phyloP scores from a whole-genome alignment of 2,329 filamentous ascomycete genomes.

The Lachnellula cervina region DNA sequence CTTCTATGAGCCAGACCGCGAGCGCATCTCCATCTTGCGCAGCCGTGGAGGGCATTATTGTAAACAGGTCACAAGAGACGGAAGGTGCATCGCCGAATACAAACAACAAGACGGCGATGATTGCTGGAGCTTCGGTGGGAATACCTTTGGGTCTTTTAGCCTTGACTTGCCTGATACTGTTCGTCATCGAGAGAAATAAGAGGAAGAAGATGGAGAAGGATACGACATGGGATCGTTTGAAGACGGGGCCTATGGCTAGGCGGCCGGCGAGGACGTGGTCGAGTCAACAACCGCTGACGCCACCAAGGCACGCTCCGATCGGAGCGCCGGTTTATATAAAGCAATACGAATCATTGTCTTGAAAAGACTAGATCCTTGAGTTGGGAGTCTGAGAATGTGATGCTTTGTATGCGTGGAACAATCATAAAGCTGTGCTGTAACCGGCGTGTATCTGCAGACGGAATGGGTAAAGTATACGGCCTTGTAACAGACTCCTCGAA shows the following conservation, averaged over 20 bases:
- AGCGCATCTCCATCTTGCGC: neutral
- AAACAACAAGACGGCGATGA: neutral
- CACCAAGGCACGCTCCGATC: neutral
- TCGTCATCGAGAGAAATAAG: slow-evolving; percentile 6
- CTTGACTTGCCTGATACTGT: slow-evolving; percentile 1
- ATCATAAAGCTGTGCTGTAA: too few relatives aligned
- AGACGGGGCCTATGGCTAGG: neutral
- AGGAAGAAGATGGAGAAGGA: slow-evolving; percentile 1
- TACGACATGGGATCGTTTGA: neutral
- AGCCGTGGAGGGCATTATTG: neutral
- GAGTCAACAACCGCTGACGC: neutral
- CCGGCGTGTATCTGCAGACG: too few relatives aligned
- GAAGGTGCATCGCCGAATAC: neutral
- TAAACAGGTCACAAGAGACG: too few relatives aligned
- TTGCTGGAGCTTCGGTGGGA: slow-evolving; percentile 12
- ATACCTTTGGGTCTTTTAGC: slow-evolving; percentile 6
- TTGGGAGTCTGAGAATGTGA: neutral
- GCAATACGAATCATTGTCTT: neutral
- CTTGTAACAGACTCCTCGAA: too few relatives aligned
- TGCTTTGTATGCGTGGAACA: neutral
- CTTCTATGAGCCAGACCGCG: neutral
- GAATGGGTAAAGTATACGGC: too few relatives aligned
- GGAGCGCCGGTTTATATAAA: neutral
- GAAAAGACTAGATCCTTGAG: neutral
- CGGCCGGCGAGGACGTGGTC: neutral